A percentile compares a stretch with the other conserved stretches of the same genome.
Conservation (phyloP, 306 rosid genomes). For the Clitoria ternatea region DNA sequence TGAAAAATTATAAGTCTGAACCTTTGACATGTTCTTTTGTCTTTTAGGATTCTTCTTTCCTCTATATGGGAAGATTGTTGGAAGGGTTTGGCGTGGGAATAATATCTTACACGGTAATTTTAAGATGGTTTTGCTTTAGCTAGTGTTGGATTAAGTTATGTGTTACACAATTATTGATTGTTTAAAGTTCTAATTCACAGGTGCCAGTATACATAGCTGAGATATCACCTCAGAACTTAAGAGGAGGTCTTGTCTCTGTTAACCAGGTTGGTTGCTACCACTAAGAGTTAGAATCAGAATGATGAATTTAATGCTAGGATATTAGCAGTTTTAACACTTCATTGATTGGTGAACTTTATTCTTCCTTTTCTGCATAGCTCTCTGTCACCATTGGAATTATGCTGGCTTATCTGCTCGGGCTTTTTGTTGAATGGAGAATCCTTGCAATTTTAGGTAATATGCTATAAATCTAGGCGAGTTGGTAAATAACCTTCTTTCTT, state of each 20-base stretch:
- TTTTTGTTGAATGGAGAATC: constrained; percentile 89
- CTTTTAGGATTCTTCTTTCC: constrained; percentile 82
- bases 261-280: constrained; percentile 67
- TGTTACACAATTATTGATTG: constrained; percentile 12
- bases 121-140: background rate
- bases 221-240: constrained; percentile 88
- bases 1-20: too few relatives aligned
- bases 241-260: constrained; percentile 78
- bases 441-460: constrained; percentile 89
- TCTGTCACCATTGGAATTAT: constrained; percentile 88
- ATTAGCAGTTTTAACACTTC: background rate
- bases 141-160: constrained; percentile 23
- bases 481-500: background rate
- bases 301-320: background rate
- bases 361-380: constrained; percentile 47
- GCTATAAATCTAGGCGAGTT: constrained; percentile 8
- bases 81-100: constrained; percentile 99
- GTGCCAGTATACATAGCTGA: constrained; percentile 94
- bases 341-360: background rate
- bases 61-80: constrained; percentile 93
- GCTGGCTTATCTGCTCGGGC: constrained; percentile 92
- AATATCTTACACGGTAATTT: constrained; percentile 78
- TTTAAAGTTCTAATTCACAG: constrained; percentile 37
- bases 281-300: background rate
- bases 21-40: constrained; percentile 18